Conservation (phyloP, 208 protist genomes). For the Leishmania turanica region DNA sequence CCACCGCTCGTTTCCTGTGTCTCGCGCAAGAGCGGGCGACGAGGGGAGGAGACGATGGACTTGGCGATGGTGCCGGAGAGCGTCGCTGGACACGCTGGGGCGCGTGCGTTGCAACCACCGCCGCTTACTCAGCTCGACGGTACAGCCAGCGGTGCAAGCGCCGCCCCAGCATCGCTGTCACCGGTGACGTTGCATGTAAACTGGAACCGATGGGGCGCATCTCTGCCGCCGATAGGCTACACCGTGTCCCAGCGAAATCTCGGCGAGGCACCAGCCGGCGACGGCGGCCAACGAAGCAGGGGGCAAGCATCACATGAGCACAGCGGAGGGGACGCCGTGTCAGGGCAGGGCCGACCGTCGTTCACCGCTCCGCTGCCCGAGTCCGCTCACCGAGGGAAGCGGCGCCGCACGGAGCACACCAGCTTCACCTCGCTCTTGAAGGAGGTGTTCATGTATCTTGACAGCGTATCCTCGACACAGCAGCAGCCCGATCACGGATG, state of each 20-base stretch:
- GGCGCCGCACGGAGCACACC: slow-evolving; percentile 36
- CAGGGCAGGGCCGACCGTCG: not conserved
- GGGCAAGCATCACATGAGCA: not conserved
- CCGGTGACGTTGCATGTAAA: not conserved
- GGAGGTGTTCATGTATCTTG: slow-evolving; percentile 52
- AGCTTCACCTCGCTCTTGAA: slow-evolving; percentile 28
- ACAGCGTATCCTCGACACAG: slow-evolving; percentile 20
- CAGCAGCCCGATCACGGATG: not conserved
- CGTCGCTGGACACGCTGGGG: not conserved
- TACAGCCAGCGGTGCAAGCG: not conserved
- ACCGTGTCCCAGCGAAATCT: slow-evolving; percentile 8
- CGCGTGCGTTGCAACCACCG: not conserved
- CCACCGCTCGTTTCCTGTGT: not conserved
- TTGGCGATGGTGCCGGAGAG: not conserved
- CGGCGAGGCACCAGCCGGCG: not conserved
- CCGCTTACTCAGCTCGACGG: slow-evolving; percentile 1
- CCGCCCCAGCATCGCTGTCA: not conserved
- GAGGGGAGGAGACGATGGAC: not conserved
- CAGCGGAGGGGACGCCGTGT: not conserved
- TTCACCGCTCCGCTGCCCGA: not conserved
- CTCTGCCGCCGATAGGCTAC: slow-evolving; percentile 22
- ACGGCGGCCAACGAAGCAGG: not conserved
- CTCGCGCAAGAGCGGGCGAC: slow-evolving; percentile 9
- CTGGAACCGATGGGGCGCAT: slow-evolving; percentile 13
- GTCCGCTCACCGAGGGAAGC: slow-evolving; percentile 14